These are phyloP conservation scores for Akanthomyces uredinophilus DNA, from an alignment of 2,329 filamentous ascomycete species.

Conservation along the genomic window DNA sequence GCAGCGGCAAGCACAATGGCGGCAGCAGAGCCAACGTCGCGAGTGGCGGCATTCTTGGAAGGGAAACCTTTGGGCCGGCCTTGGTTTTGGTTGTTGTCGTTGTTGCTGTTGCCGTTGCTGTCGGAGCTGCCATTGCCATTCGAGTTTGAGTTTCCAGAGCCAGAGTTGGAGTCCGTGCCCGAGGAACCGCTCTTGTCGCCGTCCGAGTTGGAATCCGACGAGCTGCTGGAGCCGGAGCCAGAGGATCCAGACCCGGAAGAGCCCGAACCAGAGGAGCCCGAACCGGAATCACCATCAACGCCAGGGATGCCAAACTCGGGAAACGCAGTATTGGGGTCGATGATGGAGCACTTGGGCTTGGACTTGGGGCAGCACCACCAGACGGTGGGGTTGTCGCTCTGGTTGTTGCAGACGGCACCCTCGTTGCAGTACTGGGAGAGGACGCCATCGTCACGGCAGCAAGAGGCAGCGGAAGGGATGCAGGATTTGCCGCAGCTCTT, in stretches of 20 bases:
- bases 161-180: not conserved
- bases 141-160: not conserved
- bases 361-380: not conserved
- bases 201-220: not conserved
- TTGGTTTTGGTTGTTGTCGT: not conserved
- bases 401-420: not conserved
- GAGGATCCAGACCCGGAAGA: not conserved
- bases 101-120: not conserved
- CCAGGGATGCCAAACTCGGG: not conserved
- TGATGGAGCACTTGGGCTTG: not conserved
- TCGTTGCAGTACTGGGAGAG: not conserved
- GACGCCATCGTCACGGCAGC: not conserved
- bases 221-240: not conserved
- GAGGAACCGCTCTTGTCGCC: not conserved
- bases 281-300: not conserved
- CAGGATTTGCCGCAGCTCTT: not conserved
- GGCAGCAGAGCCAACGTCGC: not conserved
- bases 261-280: not conserved
- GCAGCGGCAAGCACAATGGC: not conserved
- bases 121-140: not conserved
- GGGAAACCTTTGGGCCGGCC: not conserved
- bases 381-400: not conserved
- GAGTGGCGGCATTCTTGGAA: not conserved
- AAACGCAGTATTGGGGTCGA: not conserved
- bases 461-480: not conserved